Evolutionary conservation across 352 stramenopile genomes (phyloP), one percentile per base, ranked within the genome.

Genomic region (Globisporangium recalcitrans): DNA sequence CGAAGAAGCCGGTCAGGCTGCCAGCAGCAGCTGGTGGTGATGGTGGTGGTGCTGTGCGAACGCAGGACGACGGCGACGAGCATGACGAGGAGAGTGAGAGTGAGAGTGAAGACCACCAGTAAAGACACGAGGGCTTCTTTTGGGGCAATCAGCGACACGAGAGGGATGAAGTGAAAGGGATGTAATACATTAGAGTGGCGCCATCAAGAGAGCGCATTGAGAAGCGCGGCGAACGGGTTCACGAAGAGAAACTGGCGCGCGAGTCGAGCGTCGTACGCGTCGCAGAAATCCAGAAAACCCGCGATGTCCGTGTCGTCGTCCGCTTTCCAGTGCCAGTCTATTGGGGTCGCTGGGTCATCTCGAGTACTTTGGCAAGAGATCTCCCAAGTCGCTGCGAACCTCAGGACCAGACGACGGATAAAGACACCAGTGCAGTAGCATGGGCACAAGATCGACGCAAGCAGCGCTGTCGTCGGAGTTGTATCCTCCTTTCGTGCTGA

Each of bases 371-470:
- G 77, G 75, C 7, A 80, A 40, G 16, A 82, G 73, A 3, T 65
- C 32, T 4, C 68, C 61, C 4, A 87, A 52, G 22, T 85, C 69
- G 14, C 26, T 56, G 10, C 70, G 69, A 4, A 86, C 36, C 16
- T 47, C 61, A 40, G 70, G 68, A n/a, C 47, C 64, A 42, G 52
- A 68, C 16, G 58, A 63, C 14, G 76, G 73, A 47, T 77, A 54
- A 9, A 62, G 21, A 26, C 73, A 79, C 72, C 70, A 82, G n/a
- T 31, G 47, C 11, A 85, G 64, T 29, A 82, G 56, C 74, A 85
- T 76, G 1, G 67, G 40, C 14, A 75, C 6, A 16, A 81, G 54
- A 21, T 46, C 26, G 0, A 57, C 46, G 5, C 38, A 57, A 34
- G 21, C 19, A 29, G 31, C n/a, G 1, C 52, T 26, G 3, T 52